phyloP scores from a whole-genome alignment of 2,329 filamentous ascomycete species.

The Clonostachys chloroleuca region DNA sequence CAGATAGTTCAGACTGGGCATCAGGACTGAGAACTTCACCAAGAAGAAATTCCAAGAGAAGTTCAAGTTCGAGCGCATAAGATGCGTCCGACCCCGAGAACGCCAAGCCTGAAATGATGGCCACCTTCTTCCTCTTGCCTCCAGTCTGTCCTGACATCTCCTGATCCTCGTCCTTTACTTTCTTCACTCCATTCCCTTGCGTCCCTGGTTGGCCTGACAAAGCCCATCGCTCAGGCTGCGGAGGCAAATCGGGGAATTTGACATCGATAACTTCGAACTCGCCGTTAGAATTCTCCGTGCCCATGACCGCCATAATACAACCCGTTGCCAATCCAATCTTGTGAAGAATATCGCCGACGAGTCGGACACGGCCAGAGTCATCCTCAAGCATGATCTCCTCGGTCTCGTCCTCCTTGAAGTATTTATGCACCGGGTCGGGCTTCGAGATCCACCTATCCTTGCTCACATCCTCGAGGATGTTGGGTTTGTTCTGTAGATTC shows the following conservation, averaged over 20 bases:
- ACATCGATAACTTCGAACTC: conserved; percentile 91
- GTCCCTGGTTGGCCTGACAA: not conserved
- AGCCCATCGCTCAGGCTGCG: conserved; percentile 78
- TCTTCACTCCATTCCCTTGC: conserved; percentile 40
- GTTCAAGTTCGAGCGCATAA: conserved; percentile 68
- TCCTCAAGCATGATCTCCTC: conserved; percentile 87
- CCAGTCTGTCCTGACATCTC: conserved; percentile 50
- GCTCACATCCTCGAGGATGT: conserved; percentile 89
- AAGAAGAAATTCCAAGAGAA: conserved; percentile 82
- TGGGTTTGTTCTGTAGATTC: conserved; percentile 94
- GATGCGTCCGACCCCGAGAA: conserved; percentile 72
- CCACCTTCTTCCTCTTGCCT: conserved; percentile 55
- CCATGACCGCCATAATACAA: conserved; percentile 89
- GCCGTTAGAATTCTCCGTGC: conserved; percentile 87
- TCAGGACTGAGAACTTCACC: conserved; percentile 68
- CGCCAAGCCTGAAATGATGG: conserved; percentile 81
- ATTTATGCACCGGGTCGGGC: conserved; percentile 72
- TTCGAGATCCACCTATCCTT: conserved; percentile 93
- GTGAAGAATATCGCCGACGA: conserved; percentile 68
- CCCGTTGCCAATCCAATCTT: conserved; percentile 79
- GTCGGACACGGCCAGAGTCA: conserved; percentile 81
- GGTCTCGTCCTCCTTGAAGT: conserved; percentile 56
- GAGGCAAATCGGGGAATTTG: conserved; percentile 80
- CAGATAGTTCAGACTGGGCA: conserved; percentile 54
- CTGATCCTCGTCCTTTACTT: conserved; percentile 33